Evolutionary conservation across 2,329 filamentous ascomycete species (phyloP), one percentile per base, ranked within the genome.

Genomic region (Pestalotiopsis sp.): DNA sequence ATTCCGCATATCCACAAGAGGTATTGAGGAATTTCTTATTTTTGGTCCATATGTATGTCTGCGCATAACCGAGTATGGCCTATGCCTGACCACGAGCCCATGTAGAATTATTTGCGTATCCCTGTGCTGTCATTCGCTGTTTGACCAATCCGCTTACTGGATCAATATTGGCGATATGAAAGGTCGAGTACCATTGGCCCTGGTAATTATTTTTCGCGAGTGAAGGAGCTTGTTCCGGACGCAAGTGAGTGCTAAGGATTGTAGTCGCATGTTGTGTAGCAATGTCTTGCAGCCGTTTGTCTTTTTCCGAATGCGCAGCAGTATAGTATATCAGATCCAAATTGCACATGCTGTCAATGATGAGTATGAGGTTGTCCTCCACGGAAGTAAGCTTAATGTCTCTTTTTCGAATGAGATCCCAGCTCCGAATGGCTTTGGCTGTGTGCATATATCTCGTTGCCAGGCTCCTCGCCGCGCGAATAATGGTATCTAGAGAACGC

Each of bases 1-100:
- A 85, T 62, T 85, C 78, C 1, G 84, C 82, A 17, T 83, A 76
- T 0, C 80, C 80, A 4, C 81, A 79, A 0, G 86, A 81, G 0
- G 84, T 83, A 0, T 80, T 70, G 0, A 86, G 74, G 62, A 85
- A 86, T 0, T 66, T 72, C 0, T 68, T 27, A 3, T 83, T 79
- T 17, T 81, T 82, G 0, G 85, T 86, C 83, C 84, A 86, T 27
- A 73, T 76, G 68, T 85, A 86, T 0, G 82, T 83, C 70, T 86
- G 84, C 0, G 83, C 78, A 66, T 84, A 86, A 0, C 84, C 84
- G 57, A 85, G 75, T 7, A 86, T 82, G 0, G 79, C 80, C 84
- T 84, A 87, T 0, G 83, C 81, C 68, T 87, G 85, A 0, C 85
- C 85, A 2, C 85, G 78, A 1, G 81, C 76, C 85, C 85, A 87